Percentiles rank a stretch among this genome's conserved stretches.
Evolutionary conservation across 768 basidiomycete genomes (phyloP).

Genomic region (Tricholomella constricta): DNA sequence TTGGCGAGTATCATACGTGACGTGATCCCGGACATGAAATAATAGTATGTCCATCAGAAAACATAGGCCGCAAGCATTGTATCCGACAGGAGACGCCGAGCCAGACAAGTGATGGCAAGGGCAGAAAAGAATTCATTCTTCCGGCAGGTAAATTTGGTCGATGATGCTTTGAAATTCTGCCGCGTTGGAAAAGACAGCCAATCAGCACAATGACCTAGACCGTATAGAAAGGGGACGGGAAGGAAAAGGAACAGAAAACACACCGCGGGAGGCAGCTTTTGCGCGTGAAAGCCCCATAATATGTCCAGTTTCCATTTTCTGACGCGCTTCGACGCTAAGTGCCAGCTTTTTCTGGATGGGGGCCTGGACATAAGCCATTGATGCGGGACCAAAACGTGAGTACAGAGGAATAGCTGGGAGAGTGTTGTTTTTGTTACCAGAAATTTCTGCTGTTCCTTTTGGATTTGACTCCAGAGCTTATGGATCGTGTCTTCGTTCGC

Average conservation of each 20-base stretch:
- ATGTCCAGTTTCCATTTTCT: slow-evolving; percentile 16
- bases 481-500: slow-evolving; percentile 26
- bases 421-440: slow-evolving; percentile 13
- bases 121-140: slow-evolving; percentile 5
- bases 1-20: too few species aligned
- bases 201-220: neutral
- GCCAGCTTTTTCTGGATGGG: slow-evolving; percentile 5
- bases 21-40: too few species aligned
- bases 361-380: slow-evolving; percentile 3
- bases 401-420: neutral
- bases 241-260: neutral
- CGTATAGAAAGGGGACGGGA: neutral
- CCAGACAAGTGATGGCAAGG: too few species aligned
- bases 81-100: neutral
- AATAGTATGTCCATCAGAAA: too few species aligned
- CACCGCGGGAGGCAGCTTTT: slow-evolving; percentile 21
- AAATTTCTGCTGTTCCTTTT: slow-evolving; percentile 24
- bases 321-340: slow-evolving; percentile 11
- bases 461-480: slow-evolving; percentile 22
- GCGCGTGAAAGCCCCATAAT: slow-evolving; percentile 20
- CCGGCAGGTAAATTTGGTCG: slow-evolving; percentile 14
- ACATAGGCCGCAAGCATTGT: neutral
- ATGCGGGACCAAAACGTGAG: neutral
- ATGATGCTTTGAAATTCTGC: slow-evolving; percentile 19
- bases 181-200: neutral